Evolutionary conservation across 2,329 filamentous ascomycete genomes (phyloP), one percentile per base, ranked within the genome.

Genomic region (Pestalotiopsis sp.): DNA sequence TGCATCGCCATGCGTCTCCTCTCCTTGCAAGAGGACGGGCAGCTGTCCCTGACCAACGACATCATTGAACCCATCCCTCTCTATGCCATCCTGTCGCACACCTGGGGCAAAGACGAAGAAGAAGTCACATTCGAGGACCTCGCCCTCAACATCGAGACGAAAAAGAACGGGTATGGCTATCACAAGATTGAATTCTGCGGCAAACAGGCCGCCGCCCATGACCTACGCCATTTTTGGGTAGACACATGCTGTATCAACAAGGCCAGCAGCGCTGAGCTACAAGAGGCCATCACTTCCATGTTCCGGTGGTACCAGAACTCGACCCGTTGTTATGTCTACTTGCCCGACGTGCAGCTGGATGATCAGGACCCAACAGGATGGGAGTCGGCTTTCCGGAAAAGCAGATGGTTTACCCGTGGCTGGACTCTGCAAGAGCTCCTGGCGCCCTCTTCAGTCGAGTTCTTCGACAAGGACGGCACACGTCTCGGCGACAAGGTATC

Each of bases 201-300:
- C 2, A 36, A 49, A 1, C 64, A 66, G 31, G 31, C 64, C 2
- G 64, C 57, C 2, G 20, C 14, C 7, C 52, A 66, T 45, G 64
- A 2, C n/a, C 17, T 66, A 1, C 12, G 61, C 23, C 25, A 61
- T 55, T 60, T 66, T 20, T 66, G 65, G 65, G 31, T 66, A 2
- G 65, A 66, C 25, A 65, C 41, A 9, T 65, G 63, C 9, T 65
- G 63, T 2, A 65, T 75, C 58, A 70, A 75, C 71, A 74, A 72
- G 45, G 67, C 67, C 4, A 68, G 64, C 67, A 25, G 20, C 13
- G 13, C 20, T 1, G 73, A 75, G 63, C 45, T 74, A 7, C 71
- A 69, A 36, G 73, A 74, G 45, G 68, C 72, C 9, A 70, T 74
- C 38, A 71, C 71, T 27, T 70, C 71, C 17, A 73, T 73, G 70